phyloP scores from a whole-genome alignment of 129 eudicot species.

The Silybum marianum region DNA sequence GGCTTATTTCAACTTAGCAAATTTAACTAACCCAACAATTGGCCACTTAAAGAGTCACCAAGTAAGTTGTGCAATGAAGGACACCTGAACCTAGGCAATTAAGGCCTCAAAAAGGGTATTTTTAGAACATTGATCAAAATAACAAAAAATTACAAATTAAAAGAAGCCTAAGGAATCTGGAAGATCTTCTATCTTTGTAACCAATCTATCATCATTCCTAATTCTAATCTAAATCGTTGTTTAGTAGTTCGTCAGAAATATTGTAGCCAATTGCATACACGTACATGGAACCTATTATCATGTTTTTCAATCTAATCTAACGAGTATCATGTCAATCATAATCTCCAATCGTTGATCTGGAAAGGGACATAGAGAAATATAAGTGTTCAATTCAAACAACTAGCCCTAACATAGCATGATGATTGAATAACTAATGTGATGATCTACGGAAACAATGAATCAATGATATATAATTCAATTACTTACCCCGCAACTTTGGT shows the following conservation, averaged over 20 bases:
- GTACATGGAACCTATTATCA: background rate
- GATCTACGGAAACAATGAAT: background rate
- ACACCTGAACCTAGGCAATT: background rate
- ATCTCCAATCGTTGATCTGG: background rate
- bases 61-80: background rate
- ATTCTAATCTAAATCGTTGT: background rate
- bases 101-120: background rate
- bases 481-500: constrained; percentile 46
- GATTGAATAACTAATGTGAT: background rate
- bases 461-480: no score
- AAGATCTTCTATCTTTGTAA: background rate
- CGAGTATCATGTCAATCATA: background rate
- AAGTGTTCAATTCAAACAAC: background rate
- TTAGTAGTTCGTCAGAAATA: background rate
- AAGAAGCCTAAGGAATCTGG: background rate
- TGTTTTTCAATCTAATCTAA: background rate
- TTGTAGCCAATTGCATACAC: background rate
- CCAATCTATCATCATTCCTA: background rate
- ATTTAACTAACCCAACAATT: background rate
- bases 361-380: no score
- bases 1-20: background rate
- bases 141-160: background rate
- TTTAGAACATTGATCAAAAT: constrained; percentile 1
- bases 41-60: background rate
- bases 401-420: background rate